phyloP scores from a whole-genome alignment of 2,329 filamentous ascomycete species.

The Kalaharituber pfeilii region DNA sequence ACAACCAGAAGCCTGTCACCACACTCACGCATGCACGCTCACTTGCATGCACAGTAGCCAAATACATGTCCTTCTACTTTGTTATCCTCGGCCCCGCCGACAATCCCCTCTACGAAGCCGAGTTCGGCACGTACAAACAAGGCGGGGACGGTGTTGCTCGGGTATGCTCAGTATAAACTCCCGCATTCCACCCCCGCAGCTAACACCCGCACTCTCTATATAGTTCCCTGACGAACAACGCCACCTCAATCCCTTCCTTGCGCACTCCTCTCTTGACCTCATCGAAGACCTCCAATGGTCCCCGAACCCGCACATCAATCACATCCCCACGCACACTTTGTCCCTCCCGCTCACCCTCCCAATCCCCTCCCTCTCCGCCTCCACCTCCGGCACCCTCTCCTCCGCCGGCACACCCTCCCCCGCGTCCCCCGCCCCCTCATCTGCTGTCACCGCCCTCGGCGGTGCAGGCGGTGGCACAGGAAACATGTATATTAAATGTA shows the following conservation, averaged over 20 bases:
- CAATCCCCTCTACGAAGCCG: conserved; percentile 88
- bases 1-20: too few species aligned
- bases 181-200: neutral
- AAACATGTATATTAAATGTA: conserved; percentile 71
- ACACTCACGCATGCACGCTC: too few species aligned
- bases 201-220: neutral
- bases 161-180: conserved; percentile 13
- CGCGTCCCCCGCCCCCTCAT: too few species aligned
- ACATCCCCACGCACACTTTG: too few species aligned
- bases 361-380: too few species aligned
- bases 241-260: conserved; percentile 93
- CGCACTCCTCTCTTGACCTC: conserved; percentile 84
- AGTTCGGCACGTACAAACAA: conserved; percentile 91
- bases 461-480: conserved; percentile 4
- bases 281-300: conserved; percentile 95
- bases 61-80: conserved; percentile 99
- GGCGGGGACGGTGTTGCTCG: conserved; percentile 83
- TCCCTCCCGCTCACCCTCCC: too few species aligned
- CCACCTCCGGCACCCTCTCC: too few species aligned
- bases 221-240: conserved; percentile 68
- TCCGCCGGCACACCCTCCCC: too few species aligned
- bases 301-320: too few species aligned
- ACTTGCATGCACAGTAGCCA: too few species aligned
- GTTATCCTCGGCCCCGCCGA: conserved; percentile 89
- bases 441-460: neutral